These are phyloP conservation scores for Cynara cardunculus DNA, from an alignment of 129 eudicot genomes.

Conservation along the genomic window DNA sequence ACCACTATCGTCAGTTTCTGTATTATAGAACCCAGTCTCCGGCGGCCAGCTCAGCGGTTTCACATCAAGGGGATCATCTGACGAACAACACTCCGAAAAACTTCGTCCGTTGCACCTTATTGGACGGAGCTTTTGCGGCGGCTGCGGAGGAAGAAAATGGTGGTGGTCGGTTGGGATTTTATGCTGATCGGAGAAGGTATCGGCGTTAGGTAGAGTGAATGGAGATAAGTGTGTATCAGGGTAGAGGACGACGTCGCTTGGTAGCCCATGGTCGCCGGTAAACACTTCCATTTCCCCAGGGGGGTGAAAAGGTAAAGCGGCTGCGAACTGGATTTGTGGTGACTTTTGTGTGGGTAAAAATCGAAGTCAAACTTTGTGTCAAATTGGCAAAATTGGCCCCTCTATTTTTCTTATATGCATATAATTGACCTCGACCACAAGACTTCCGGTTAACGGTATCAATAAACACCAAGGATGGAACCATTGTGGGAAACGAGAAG, in stretches of 20 bases:
- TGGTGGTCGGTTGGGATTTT: constrained; percentile 13
- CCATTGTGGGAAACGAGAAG: no score
- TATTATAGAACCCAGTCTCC: constrained; percentile 21
- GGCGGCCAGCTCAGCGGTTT: constrained; percentile 19
- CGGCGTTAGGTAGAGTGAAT: constrained; percentile 7
- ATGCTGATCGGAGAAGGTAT: constrained; percentile 17
- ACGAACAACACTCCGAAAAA: constrained; percentile 3
- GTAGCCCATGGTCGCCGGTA: constrained; percentile 35
- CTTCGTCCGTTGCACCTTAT: constrained; percentile 41
- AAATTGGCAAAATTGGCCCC: not conserved
- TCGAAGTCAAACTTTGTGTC: constrained; percentile 12
- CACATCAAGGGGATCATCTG: constrained; percentile 3
- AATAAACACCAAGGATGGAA: no score
- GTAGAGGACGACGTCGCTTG: constrained; percentile 32
- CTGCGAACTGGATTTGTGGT: constrained; percentile 16
- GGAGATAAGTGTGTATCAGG: constrained; percentile 29
- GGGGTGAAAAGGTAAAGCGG: constrained; percentile 36
- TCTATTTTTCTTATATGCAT: not conserved
- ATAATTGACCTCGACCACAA: not conserved
- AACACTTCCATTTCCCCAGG: constrained; percentile 31
- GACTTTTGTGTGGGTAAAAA: constrained; percentile 33
- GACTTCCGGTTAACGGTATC: not conserved
- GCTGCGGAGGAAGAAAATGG: constrained; percentile 20
- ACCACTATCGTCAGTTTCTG: not conserved
- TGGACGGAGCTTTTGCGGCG: constrained; percentile 68